A percentile compares a stretch with the other conserved stretches of the same genome.
These are phyloP conservation scores for Aphanomyces stellatus DNA, from an alignment of 352 stramenopile species.

Conservation along the genomic window DNA sequence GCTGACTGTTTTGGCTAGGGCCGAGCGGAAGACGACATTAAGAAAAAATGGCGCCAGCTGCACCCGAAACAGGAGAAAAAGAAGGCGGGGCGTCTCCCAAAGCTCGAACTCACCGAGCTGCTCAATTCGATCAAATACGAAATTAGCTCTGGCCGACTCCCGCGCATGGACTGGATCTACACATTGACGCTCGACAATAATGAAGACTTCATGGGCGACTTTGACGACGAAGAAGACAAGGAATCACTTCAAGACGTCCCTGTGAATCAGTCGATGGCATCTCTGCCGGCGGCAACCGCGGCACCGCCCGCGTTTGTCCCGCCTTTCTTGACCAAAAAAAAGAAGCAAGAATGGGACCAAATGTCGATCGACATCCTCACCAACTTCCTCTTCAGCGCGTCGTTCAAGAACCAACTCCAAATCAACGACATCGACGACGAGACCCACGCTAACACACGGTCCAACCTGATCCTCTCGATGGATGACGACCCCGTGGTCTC, in stretches of 20 bases:
- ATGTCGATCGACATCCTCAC: slow-evolving; percentile 18
- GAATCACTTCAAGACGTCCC: neutral
- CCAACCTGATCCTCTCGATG: slow-evolving; percentile 7
- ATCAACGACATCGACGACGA: slow-evolving; percentile 6
- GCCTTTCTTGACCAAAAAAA: slow-evolving; percentile 20
- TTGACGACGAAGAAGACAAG: neutral
- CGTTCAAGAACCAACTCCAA: slow-evolving; percentile 4
- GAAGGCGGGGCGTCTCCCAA: neutral
- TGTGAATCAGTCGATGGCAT: neutral
- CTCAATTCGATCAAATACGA: slow-evolving; percentile 9
- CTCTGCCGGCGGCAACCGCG: neutral
- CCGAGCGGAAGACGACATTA: slow-evolving; percentile 18
- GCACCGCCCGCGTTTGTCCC: neutral
- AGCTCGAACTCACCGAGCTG: slow-evolving; percentile 5
- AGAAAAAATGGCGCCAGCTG: slow-evolving; percentile 11
- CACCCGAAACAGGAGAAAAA: slow-evolving; percentile 19
- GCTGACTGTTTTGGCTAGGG: too few species aligned
- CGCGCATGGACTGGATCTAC: neutral
- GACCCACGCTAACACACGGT: neutral
- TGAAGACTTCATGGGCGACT: neutral
- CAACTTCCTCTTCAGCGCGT: slow-evolving; percentile 8
- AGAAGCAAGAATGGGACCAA: slow-evolving; percentile 19
- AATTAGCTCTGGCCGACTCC: neutral
- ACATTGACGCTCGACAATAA: neutral
- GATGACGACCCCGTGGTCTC: slow-evolving; percentile 17